Evolutionary conservation across 768 basidiomycete genomes (phyloP), one percentile per base, ranked within the genome.

Genomic region (Amanita fuliginea): DNA sequence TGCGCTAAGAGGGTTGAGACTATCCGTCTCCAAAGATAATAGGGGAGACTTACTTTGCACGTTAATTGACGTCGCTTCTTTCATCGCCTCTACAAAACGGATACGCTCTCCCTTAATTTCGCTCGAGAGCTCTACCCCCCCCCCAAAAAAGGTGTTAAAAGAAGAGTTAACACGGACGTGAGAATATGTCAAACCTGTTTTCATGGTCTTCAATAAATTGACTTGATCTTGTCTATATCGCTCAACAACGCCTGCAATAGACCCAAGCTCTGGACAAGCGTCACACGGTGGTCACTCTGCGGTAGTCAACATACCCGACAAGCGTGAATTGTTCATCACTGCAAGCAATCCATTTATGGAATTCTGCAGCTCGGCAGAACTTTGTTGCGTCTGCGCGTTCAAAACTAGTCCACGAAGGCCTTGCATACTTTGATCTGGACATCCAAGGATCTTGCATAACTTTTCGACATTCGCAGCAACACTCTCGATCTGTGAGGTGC

Each of bases 21-120:
- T 26, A 16, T 16, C 5, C n/a, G n/a, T 22, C 7, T 4, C n/a
- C 24, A 28, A 43, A 42, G 28, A 26, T 36, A 11, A 43, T 28
- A 26, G 24, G 26, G n/a, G n/a, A n/a, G 13, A 51, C 68, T 60
- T 63, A 85, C 87, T 68, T 62, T 87, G 82, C 2, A 94, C 80
- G 54, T 93, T 92, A 56, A 94, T 86, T 1, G 80, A 78, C 0
- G 91, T 94, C 1, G 89, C 91, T 56, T 91, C 86, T 60, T 87
- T 87, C 90, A 93, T 94, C n/a, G 91, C 89, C 57, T 94, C 91
- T 4, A 93, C 86, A 57, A 94, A 93, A 5, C 86, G 73, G 47
- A 93, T 65, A 42, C 89, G 67, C 64, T 93, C 90, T 1, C 91
- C 89, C 46, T 83, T 81, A 47, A 94, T 92, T 56, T 93, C 91